phyloP scores from a whole-genome alignment of 305 asterid species.

The Fraxinus baroniana region DNA sequence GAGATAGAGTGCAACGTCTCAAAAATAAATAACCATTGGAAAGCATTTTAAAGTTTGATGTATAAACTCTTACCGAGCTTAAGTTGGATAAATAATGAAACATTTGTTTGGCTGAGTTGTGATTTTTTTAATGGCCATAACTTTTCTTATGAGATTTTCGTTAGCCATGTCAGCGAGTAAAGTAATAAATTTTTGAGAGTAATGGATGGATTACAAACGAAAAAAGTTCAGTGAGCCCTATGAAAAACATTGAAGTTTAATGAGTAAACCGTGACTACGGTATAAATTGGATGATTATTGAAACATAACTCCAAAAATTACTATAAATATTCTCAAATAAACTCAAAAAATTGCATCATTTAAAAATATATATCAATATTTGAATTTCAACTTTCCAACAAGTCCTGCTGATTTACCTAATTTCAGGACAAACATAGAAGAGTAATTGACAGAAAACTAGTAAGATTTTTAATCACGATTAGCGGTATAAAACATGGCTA shows the following conservation, averaged over 20 bases:
- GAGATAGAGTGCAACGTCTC: not conserved
- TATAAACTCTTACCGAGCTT: not conserved
- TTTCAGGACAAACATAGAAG: not conserved
- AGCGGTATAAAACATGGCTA: not conserved
- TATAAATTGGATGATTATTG: not conserved
- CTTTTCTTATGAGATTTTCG: not conserved
- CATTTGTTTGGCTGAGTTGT: not conserved
- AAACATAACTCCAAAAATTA: not conserved
- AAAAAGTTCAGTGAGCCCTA: not conserved
- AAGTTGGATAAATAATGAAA: not conserved
- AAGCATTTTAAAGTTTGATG: not conserved
- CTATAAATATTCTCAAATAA: not conserved
- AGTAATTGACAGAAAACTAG: not conserved
- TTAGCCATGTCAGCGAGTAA: not conserved
- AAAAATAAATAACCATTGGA: not conserved
- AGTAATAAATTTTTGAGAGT: no score
- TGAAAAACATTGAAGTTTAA: not conserved
- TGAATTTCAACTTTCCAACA: not conserved
- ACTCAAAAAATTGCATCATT: not conserved
- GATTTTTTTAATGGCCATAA: not conserved
- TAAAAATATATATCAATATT: not conserved
- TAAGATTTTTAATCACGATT: not conserved
- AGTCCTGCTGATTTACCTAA: not conserved
- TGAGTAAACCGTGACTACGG: not conserved
- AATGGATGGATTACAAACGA: no score